phyloP scores from a whole-genome alignment of 2,329 filamentous ascomycete genomes.

The Hypoxylon sp. region DNA sequence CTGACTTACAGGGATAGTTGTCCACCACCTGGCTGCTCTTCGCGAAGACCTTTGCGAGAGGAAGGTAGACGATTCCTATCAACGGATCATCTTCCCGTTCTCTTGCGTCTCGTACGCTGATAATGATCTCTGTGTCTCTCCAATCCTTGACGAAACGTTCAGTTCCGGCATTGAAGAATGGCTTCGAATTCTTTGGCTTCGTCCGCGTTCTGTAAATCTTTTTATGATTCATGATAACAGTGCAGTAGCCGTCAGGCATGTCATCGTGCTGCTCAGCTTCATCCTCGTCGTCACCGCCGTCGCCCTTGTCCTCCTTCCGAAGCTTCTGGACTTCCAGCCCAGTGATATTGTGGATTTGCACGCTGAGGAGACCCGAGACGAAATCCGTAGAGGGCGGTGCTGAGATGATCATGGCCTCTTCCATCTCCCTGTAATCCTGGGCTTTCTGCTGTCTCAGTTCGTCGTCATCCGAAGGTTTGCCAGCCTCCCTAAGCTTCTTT shows the following conservation, averaged over 20 bases:
- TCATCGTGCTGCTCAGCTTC: slow-evolving; percentile 72
- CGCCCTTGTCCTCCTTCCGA: slow-evolving; percentile 66
- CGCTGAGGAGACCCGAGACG: slow-evolving; percentile 74
- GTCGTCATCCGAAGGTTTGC: slow-evolving; percentile 65
- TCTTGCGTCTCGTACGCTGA: slow-evolving; percentile 75
- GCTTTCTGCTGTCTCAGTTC: slow-evolving; percentile 76
- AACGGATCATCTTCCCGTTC: slow-evolving; percentile 77
- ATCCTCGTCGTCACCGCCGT: slow-evolving; percentile 63
- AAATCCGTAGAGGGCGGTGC: slow-evolving; percentile 73
- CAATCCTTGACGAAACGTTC: slow-evolving; percentile 80
- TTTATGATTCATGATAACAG: slow-evolving; percentile 78
- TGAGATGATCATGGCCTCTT: slow-evolving; percentile 75
- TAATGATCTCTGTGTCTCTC: slow-evolving; percentile 73
- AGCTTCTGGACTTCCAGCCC: slow-evolving; percentile 72
- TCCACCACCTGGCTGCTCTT: slow-evolving; percentile 74
- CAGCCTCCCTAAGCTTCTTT: slow-evolving; percentile 74
- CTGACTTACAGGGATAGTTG: slow-evolving; percentile 65
- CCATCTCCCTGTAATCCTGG: slow-evolving; percentile 72
- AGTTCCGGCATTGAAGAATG: slow-evolving; percentile 82
- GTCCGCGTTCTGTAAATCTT: slow-evolving; percentile 78
- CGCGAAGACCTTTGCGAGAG: slow-evolving; percentile 71
- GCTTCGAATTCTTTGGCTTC: slow-evolving; percentile 82
- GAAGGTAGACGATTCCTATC: slow-evolving; percentile 77
- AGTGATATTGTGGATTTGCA: slow-evolving; percentile 80
- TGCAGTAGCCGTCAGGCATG: slow-evolving; percentile 78